These are phyloP conservation scores for Didymella pomorum DNA, from an alignment of 2,329 filamentous ascomycete species.

Conservation along the genomic window DNA sequence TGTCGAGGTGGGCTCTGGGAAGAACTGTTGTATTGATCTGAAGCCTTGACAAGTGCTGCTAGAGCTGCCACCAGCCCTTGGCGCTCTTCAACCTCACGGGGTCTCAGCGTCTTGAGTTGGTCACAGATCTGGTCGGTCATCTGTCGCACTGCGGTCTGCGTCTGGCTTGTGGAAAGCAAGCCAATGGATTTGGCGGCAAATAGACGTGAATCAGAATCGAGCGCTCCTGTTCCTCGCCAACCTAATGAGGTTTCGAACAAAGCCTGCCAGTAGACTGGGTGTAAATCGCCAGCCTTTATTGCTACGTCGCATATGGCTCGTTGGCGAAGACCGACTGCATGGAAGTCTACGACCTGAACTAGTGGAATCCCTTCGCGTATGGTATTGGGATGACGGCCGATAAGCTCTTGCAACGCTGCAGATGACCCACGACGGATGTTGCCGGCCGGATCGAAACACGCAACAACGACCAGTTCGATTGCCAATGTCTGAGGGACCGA, in stretches of 20 bases:
- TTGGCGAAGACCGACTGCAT: slow-evolving; percentile 86
- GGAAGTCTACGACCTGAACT: slow-evolving; percentile 92
- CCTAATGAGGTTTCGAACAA: slow-evolving; percentile 75
- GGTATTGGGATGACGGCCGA: slow-evolving; percentile 89
- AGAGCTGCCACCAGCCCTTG: slow-evolving; percentile 72
- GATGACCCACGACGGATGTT: slow-evolving; percentile 94
- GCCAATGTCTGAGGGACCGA: slow-evolving; percentile 78
- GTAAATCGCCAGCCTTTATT: slow-evolving; percentile 70
- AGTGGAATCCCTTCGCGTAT: slow-evolving; percentile 82
- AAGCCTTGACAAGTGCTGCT: slow-evolving; percentile 33
- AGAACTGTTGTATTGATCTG: neutral
- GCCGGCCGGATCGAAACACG: slow-evolving; percentile 86
- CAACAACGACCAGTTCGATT: slow-evolving; percentile 79
- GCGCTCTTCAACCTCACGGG: slow-evolving; percentile 71
- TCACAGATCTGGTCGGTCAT: slow-evolving; percentile 55
- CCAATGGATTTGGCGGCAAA: slow-evolving; percentile 76
- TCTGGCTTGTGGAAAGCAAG: slow-evolving; percentile 56
- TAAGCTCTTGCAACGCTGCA: slow-evolving; percentile 90
- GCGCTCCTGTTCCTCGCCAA: slow-evolving; percentile 88
- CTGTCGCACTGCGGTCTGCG: slow-evolving; percentile 43
- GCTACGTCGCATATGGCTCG: slow-evolving; percentile 83
- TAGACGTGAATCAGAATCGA: slow-evolving; percentile 76
- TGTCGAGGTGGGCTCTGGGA: slow-evolving; percentile 1
- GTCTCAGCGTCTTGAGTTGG: slow-evolving; percentile 58
- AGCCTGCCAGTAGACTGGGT: slow-evolving; percentile 69